Evolutionary conservation across 306 rosid genomes (phyloP).

Genomic region (Potentilla sterilis): DNA sequence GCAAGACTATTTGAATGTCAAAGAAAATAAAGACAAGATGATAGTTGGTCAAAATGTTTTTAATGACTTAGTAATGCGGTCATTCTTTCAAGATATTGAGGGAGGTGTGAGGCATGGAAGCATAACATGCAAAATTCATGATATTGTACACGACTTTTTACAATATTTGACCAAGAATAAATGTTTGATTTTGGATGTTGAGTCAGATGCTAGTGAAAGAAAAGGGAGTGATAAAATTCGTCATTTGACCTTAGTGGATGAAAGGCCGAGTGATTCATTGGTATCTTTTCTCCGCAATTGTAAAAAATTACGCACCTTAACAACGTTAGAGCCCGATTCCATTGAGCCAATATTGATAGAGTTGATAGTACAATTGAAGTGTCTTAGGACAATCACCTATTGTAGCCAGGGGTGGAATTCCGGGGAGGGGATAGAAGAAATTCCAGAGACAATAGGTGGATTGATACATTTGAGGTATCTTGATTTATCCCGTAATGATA

Average conservation of each 20-base stretch:
- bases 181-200: too few species aligned
- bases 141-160: not conserved
- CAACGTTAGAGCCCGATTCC: too few species aligned
- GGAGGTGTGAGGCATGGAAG: accelerated
- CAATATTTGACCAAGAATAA: too few species aligned
- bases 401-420: too few species aligned
- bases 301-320: not conserved
- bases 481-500: accelerated
- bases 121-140: not conserved
- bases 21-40: not conserved
- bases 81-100: not conserved
- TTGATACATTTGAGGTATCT: conserved; percentile 12
- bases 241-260: not conserved
- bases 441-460: not conserved
- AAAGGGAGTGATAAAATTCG: not conserved
- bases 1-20: not conserved
- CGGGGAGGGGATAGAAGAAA: too few species aligned
- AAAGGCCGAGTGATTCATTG: accelerated
- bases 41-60: not conserved
- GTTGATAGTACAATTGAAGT: not conserved
- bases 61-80: not conserved
- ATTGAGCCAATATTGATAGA: not conserved
- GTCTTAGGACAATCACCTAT: not conserved
- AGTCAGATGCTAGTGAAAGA: too few species aligned
- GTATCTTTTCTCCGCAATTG: accelerated